These are phyloP conservation scores for Paraleonurus japonicus DNA, from an alignment of 257 asterid species.

Conservation along the genomic window DNA sequence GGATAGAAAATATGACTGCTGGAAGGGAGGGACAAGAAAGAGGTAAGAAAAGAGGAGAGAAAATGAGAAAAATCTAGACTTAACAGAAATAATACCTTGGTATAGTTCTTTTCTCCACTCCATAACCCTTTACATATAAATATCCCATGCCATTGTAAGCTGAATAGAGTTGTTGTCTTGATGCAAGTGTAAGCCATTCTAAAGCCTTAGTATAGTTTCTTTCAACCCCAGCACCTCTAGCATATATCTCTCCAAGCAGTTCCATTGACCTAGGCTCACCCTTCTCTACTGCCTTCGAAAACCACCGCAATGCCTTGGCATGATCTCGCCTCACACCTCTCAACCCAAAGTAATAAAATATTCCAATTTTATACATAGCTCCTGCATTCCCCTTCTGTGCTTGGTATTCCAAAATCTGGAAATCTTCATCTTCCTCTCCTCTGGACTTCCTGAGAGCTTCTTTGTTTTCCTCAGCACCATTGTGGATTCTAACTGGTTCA, in stretches of 20 bases:
- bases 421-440: constrained; percentile 99
- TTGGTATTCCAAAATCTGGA: constrained; percentile 92
- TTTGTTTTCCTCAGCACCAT: constrained; percentile 96
- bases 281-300: constrained; percentile 86
- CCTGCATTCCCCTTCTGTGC: constrained; percentile 96
- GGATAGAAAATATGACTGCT: background rate
- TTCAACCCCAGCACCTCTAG: constrained; percentile 96
- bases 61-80: background rate
- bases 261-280: constrained; percentile 98
- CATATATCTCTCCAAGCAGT: constrained; percentile 97
- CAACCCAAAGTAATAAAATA: constrained; percentile 90
- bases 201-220: constrained; percentile 90
- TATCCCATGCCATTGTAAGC: constrained; percentile 99
- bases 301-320: constrained; percentile 86
- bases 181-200: constrained; percentile 93
- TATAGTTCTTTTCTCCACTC: constrained; percentile 88
- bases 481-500: constrained; percentile 94
- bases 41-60: background rate
- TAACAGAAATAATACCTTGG: constrained; percentile 52
- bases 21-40: background rate
- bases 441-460: constrained; percentile 91
- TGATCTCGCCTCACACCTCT: constrained; percentile 96
- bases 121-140: constrained; percentile 90
- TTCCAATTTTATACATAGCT: constrained; percentile 92
- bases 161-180: constrained; percentile 81